Base-by-base conservation (phyloP, 345 rosid genomes). In the Salix udensis region DNA sequence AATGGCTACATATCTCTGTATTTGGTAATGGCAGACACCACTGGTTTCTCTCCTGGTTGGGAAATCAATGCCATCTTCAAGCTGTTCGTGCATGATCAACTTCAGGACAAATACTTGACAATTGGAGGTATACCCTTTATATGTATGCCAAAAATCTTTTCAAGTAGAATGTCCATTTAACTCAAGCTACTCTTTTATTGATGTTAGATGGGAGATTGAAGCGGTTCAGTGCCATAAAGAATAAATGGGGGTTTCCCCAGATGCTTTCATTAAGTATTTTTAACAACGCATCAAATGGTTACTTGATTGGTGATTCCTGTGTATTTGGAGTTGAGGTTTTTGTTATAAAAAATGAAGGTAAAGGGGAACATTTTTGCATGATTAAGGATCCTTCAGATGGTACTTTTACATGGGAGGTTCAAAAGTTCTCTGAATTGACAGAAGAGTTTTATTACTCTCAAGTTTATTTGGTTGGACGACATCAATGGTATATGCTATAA, bases 251-350 rank as follows among this genome's bases (percentile, higher is more conserved):
- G 23, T 36, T 67, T 28, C 0, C 36, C 23, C 50, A 75, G 26
- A 36, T 75, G 13, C 48, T 75, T 15, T 31, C 78, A 9, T 37
- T 53, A 5, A 7, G 0, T 1, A 23, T 0, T 1, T 74, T 74
- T 11, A 30, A 26, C 12, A 62, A 65, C 11, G 6, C 70, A 2
- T 18, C 30, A 4, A 74, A 64, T 30, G 77, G 77, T 28, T 74
- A 74, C 52, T 44, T 74, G 11, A 42, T 44, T 1, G 70, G 66
- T 16, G 70, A 74, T 74, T 65, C 62, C 42, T 64, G 77, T 5
- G 70, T 39, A 0, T 74, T 74, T 46, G 77, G 77, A 15, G 61
- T 24, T 2, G 71, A 44, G 40, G 64, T 74, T 64, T 62, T 44
- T 65, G 70, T 65, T 19, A 2, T 74, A 12, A 34, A 74, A 4